These are phyloP conservation scores for Corymbia maculata DNA, from an alignment of 345 rosid genomes.

Conservation along the genomic window DNA sequence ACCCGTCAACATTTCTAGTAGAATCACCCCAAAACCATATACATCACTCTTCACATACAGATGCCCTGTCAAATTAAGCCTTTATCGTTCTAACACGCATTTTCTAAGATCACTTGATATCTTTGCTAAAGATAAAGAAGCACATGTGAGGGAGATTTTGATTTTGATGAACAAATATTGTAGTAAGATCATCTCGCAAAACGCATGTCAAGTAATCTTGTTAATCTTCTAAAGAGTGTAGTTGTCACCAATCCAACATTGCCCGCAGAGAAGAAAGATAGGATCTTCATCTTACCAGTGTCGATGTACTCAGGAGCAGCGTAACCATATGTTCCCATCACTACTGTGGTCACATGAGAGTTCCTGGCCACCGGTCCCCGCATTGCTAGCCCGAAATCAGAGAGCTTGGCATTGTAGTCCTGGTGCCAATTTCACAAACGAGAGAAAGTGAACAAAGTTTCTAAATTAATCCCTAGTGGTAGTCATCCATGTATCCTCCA, in stretches of 20 bases:
- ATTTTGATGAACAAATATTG: background rate
- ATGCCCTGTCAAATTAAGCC: conserved; percentile 35
- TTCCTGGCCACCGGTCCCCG: conserved; percentile 56
- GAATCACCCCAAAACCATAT: conserved; percentile 74
- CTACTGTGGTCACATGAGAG: conserved; percentile 65
- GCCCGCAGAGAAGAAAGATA: background rate
- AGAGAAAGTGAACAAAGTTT: background rate
- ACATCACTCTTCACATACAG: conserved; percentile 75
- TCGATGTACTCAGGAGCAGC: conserved; percentile 88
- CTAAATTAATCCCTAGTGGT: no score
- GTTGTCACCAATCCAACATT: background rate
- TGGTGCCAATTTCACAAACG: background rate
- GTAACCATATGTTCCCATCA: conserved; percentile 80
- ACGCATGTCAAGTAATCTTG: no score
- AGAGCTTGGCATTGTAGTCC: conserved; percentile 67
- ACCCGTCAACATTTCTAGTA: conserved; percentile 72
- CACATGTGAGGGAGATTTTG: background rate
- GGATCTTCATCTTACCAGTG: conserved; percentile 30
- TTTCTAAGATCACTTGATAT: background rate
- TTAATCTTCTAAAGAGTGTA: no score
- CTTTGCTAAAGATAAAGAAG: background rate
- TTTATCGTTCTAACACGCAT: no score
- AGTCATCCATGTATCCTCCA: background rate
- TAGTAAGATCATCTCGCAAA: no score
- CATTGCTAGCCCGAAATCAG: conserved; percentile 83